phyloP scores from a whole-genome alignment of 768 basidiomycete genomes.

The Filobasidium floriforme region DNA sequence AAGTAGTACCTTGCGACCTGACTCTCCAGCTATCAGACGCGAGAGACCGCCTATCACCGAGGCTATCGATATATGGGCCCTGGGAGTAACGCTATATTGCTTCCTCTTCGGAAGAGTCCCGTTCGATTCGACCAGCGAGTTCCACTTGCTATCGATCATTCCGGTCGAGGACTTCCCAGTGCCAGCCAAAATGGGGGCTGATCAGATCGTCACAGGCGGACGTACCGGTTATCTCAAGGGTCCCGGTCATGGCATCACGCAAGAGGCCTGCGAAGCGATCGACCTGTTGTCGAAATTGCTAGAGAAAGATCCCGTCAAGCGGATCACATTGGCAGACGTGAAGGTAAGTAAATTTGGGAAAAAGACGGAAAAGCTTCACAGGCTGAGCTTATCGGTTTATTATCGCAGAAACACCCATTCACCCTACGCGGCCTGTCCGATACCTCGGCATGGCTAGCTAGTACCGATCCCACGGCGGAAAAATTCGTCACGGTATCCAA shows the following conservation, averaged over 20 bases:
- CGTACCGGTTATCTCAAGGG: constrained; percentile 37
- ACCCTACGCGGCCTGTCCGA: constrained; percentile 56
- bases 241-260: constrained; percentile 23
- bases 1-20: constrained; percentile 40
- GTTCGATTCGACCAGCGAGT: constrained; percentile 66
- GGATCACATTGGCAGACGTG: constrained; percentile 71
- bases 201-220: constrained; percentile 60
- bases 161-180: constrained; percentile 67
- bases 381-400: neutral
- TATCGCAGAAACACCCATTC: constrained; percentile 47
- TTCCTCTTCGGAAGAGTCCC: constrained; percentile 81
- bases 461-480: constrained; percentile 53
- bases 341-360: constrained; percentile 55
- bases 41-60: constrained; percentile 61
- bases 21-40: constrained; percentile 7
- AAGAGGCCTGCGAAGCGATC: constrained; percentile 59
- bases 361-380: neutral
- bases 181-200: constrained; percentile 63
- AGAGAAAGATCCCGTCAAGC: constrained; percentile 65
- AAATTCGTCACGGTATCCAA: constrained; percentile 58
- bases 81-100: constrained; percentile 92
- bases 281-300: constrained; percentile 67
- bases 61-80: constrained; percentile 94
- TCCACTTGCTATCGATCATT: constrained; percentile 68
- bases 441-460: constrained; percentile 62